Conservation (phyloP, 257 asterid species). For the Scutellaria barbata region DNA sequence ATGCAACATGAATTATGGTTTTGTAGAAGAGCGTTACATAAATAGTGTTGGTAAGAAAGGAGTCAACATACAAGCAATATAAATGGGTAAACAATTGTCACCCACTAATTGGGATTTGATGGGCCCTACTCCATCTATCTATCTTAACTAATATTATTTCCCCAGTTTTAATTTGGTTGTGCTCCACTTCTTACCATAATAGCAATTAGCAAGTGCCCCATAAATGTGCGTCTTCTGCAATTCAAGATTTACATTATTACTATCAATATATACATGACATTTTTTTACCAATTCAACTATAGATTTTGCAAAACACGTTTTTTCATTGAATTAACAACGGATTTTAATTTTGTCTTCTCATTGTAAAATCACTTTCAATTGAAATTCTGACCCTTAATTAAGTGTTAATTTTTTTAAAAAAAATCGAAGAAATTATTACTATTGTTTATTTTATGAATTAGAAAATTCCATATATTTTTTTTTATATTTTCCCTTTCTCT, state of each 20-base stretch:
- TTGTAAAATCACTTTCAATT: neutral
- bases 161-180: constrained; percentile 38
- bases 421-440: too few relatives aligned
- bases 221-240: neutral
- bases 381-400: too few relatives aligned
- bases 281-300: neutral
- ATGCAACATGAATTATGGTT: neutral
- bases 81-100: neutral
- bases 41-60: constrained; percentile 11
- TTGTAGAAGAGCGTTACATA: constrained; percentile 8
- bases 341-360: neutral
- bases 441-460: too few relatives aligned
- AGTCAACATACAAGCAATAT: constrained; percentile 16
- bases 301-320: neutral
- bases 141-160: constrained; percentile 12
- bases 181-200: constrained; percentile 41
- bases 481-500: too few relatives aligned
- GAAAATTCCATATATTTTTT: too few relatives aligned
- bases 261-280: neutral
- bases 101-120: neutral
- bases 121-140: neutral
- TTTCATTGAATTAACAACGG: neutral
- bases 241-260: constrained; percentile 33
- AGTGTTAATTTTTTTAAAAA: too few relatives aligned
- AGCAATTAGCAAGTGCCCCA: constrained; percentile 26